Conservation (phyloP, 495 filamentous ascomycete genomes). For the Evernia prunastri region DNA sequence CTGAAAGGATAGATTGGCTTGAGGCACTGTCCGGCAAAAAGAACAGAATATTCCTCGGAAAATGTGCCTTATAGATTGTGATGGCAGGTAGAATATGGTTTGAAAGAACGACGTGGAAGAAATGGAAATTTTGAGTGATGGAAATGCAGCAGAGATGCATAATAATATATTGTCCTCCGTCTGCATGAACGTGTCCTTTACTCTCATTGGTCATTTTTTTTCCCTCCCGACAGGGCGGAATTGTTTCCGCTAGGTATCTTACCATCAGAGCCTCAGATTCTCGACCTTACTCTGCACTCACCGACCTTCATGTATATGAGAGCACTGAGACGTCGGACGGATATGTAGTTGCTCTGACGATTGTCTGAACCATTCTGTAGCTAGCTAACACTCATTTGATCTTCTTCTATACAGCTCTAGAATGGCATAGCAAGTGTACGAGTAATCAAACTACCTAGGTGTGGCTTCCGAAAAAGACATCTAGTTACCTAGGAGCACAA, state of each 20-base stretch:
- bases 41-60: neutral
- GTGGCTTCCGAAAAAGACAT: no score
- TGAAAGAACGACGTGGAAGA: constrained; percentile 7
- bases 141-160: neutral
- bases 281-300: neutral
- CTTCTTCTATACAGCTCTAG: no score
- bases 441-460: no score
- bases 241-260: neutral
- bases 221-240: neutral
- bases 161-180: neutral
- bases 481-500: no score
- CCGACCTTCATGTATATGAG: no score
- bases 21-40: neutral
- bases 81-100: neutral
- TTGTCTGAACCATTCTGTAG: no score
- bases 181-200: constrained; percentile 3
- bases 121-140: neutral
- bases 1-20: neutral
- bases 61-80: neutral
- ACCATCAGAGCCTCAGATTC: neutral
- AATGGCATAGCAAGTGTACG: neutral
- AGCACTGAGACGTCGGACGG: no score
- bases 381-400: no score
- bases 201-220: neutral
- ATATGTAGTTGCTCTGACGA: no score